Evolutionary conservation across 2,329 filamentous ascomycete species (phyloP).

Genomic region (Penicillium sp.): DNA sequence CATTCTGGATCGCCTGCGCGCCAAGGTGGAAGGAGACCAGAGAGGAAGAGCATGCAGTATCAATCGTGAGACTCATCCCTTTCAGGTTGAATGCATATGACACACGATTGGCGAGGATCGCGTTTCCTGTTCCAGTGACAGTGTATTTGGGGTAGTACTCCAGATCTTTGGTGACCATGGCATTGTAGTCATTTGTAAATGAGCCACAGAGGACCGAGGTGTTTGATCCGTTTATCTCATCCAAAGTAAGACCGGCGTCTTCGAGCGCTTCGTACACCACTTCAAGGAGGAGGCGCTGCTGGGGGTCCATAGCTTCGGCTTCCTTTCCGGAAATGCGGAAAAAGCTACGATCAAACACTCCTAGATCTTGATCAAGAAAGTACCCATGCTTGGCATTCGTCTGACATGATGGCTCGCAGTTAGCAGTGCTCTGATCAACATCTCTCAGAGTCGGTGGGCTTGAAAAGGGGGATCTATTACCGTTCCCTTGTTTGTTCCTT

Average conservation of each 20-base stretch:
- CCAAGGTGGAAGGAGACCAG: neutral
- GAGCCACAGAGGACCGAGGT: neutral
- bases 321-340: neutral
- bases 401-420: too few relatives aligned
- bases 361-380: neutral
- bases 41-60: neutral
- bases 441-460: too few relatives aligned
- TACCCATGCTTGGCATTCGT: neutral
- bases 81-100: neutral
- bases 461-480: too few relatives aligned
- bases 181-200: neutral
- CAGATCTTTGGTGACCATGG: neutral
- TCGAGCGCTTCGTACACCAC: neutral
- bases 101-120: neutral
- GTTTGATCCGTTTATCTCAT: neutral
- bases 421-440: too few relatives aligned
- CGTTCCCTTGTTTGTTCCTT: too few relatives aligned
- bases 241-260: neutral
- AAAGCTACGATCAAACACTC: neutral
- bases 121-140: neutral
- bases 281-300: neutral
- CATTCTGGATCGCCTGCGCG: neutral
- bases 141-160: neutral
- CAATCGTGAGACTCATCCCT: neutral
- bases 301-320: neutral